Evolutionary conservation across 1,284 basidiomycete species (phyloP).

Genomic region (Ganoderma meredithae): DNA sequence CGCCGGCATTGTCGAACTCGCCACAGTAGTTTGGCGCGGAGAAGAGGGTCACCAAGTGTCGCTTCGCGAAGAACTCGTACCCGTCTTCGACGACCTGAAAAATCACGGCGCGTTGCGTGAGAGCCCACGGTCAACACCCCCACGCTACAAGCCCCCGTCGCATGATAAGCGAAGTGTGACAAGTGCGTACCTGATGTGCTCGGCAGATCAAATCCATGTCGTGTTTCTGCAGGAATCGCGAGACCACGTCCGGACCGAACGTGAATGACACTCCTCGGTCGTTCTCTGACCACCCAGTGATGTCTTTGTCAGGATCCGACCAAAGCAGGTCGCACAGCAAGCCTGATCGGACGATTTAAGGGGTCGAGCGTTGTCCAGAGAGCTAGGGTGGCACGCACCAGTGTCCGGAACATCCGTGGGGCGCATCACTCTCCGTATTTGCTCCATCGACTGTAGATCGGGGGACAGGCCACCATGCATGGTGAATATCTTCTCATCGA

Average conservation of each 20-base stretch:
- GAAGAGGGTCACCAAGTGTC: slow-evolving; percentile 96
- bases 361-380: background rate
- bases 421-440: slow-evolving; percentile 98
- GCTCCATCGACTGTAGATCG: slow-evolving; percentile 99
- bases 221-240: slow-evolving; percentile 97
- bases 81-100: slow-evolving; percentile 95
- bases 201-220: slow-evolving; percentile 99
- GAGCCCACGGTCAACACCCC: slow-evolving; percentile 11
- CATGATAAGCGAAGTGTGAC: slow-evolving; percentile 1
- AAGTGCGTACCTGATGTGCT: slow-evolving; percentile 86
- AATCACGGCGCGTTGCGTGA: slow-evolving; percentile 13
- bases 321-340: slow-evolving; percentile 96
- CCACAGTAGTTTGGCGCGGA: slow-evolving; percentile 98
- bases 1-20: slow-evolving; percentile 99
- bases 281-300: slow-evolving; percentile 99
- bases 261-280: slow-evolving; percentile 98
- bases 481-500: slow-evolving; percentile 97
- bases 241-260: slow-evolving; percentile 98
- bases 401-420: slow-evolving; percentile 99
- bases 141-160: background rate
- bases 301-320: slow-evolving; percentile 99
- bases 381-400: slow-evolving; percentile 59
- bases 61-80: slow-evolving; percentile 99
- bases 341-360: slow-evolving; percentile 52
- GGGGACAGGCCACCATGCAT: slow-evolving; percentile 95